A percentile compares a stretch with the other conserved stretches of the same genome.
phyloP scores from a whole-genome alignment of 2,329 filamentous ascomycete genomes.

The Diaporthe eres region DNA sequence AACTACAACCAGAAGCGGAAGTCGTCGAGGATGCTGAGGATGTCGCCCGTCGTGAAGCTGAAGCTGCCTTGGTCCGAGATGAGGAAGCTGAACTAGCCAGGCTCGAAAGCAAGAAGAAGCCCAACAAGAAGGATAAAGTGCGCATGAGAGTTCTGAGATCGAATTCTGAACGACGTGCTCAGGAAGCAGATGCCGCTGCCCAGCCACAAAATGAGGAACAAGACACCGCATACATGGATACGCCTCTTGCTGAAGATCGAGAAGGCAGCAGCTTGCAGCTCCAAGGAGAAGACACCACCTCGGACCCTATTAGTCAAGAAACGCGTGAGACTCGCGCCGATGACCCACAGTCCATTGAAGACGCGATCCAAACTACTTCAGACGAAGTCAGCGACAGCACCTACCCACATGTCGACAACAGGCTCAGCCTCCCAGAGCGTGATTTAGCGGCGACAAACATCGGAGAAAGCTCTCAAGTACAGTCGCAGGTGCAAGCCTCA shows the following conservation, averaged over 20 bases:
- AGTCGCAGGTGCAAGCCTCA: neutral
- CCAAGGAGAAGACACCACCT: neutral
- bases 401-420: neutral
- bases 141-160: slow-evolving; percentile 35
- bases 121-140: slow-evolving; percentile 38
- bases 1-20: neutral
- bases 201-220: neutral
- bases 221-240: neutral
- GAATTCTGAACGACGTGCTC: slow-evolving; percentile 35
- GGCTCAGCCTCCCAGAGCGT: neutral
- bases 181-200: slow-evolving; percentile 31
- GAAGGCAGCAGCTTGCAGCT: neutral
- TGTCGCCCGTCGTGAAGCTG: slow-evolving; percentile 23
- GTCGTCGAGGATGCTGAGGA: slow-evolving; percentile 6
- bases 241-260: neutral
- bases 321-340: no score
- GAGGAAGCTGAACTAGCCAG: slow-evolving; percentile 33
- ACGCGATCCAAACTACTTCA: neutral
- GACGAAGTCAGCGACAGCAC: neutral
- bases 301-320: neutral
- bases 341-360: neutral
- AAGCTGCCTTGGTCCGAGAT: slow-evolving; percentile 18
- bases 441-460: neutral
- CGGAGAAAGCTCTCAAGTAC: neutral
- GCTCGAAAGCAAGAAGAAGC: slow-evolving; percentile 39